Evolutionary conservation across 1,284 basidiomycete genomes (phyloP).

Genomic region (Dichomitus squalens): DNA sequence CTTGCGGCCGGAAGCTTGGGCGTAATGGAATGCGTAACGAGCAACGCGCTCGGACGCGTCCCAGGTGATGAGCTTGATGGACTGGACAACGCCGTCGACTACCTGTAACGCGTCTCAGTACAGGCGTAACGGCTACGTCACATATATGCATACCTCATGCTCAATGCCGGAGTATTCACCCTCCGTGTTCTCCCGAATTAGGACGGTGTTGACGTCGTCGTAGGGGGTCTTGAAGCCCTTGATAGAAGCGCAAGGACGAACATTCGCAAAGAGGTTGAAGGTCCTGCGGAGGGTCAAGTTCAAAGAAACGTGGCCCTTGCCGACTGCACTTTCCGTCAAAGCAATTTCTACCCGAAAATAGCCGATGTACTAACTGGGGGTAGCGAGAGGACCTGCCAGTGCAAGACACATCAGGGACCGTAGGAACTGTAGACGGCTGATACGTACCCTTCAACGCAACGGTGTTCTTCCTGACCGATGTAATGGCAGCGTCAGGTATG

Average conservation of each 20-base stretch:
- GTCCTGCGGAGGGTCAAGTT: conserved; percentile 97
- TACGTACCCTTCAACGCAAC: conserved; percentile 92
- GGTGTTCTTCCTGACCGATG: conserved; percentile 95
- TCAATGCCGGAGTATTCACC: conserved; percentile 99
- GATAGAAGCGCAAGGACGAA: conserved; percentile 95
- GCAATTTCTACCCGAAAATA: conserved; percentile 22
- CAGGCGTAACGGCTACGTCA: neutral
- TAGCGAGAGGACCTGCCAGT: conserved; percentile 81
- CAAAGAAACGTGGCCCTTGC: conserved; percentile 98
- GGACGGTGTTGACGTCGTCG: conserved; percentile 96
- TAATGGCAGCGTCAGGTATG: conserved; percentile 92
- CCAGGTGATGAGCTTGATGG: conserved; percentile 99
- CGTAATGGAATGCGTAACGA: conserved; percentile 98
- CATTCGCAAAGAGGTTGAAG: conserved; percentile 98
- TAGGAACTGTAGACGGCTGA: neutral
- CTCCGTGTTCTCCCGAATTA: conserved; percentile 99
- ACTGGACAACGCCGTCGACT: conserved; percentile 98
- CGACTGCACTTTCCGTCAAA: conserved; percentile 58
- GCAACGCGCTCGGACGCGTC: conserved; percentile 99
- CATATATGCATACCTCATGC: conserved; percentile 70
- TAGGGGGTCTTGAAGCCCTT: conserved; percentile 98
- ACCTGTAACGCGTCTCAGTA: conserved; percentile 48
- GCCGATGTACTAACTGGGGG: conserved; percentile 80
- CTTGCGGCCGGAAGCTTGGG: conserved; percentile 83
- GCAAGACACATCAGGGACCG: neutral